Base-by-base conservation (phyloP, 116 monocot species). In the Phalaenopsis hybrid region DNA sequence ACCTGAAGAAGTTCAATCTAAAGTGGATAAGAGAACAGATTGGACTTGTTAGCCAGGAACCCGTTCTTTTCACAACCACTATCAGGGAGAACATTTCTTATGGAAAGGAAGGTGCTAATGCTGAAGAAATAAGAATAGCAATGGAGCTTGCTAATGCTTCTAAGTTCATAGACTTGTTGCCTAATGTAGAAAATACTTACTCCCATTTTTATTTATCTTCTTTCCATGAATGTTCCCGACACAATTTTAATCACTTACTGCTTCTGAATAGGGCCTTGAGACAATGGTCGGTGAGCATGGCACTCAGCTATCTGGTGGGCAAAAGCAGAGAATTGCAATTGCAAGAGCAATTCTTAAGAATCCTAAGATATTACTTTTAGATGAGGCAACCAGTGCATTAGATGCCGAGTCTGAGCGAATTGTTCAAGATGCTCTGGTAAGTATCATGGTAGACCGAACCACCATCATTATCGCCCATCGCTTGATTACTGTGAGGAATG, bases 251-350 rank as follows among this genome's bases (percentile, higher is more conserved):
- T 72, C 41, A 41, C 72, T 72, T 15, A 41, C 16, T 59, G 46
- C 4, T 52, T 75, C 57, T 46, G 34, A 59, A 16, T 59, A 90
- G 90, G 90, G 90, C 41, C 77, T 87, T 0, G 85, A 88, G 18
- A 87, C 90, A 20, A 83, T 86, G 88, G 94, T 94, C 43, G 94
- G 92, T 1, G 92, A 94, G 65, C 89, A 88, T 55, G 94, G 94
- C 34, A 89, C 90, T 28, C 89, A 90, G 77, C 85, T 91, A 4
- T 94, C 91, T 10, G 89, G 94, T 44, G 93, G 93, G 23, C 93
- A 94, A 68, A 94, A 94, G 63, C 93, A 91, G 75, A 86, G 93
- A 76, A 88, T 93, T 69, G 93, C 93, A 44, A 93, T 93, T 73
- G 91, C 93, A 11, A 89, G 93, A 50, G 93, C 88, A 5, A 91